Base-by-base conservation (phyloP, 169 alveolate genomes). In the Plasmodium gonderi region DNA sequence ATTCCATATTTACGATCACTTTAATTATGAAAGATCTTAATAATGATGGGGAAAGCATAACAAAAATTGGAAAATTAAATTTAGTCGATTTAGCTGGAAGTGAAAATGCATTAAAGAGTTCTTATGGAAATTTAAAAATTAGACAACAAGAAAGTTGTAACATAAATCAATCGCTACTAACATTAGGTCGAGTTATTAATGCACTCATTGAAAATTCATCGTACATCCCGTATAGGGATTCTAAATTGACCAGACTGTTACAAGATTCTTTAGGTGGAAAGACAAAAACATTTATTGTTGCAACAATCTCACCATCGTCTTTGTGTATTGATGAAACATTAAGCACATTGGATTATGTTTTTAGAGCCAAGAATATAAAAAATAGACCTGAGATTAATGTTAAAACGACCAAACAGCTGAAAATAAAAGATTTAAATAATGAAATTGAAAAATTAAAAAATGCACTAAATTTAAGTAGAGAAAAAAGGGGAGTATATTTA, bases 21-120 rank as follows among this genome's bases (percentile, higher is more conserved):
- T 94, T 97, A 33, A 97, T 97, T 49, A 97, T 98, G 26, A 94
- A 96, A 75, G 98, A 97, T 79, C 95, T 96, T 5, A 96, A 95
- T 69, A 93, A 80, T 38, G 97, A 96, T 72, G 99, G 98, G 8
- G 96, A 95, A 85, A 96, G 97, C 79, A 97, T 96, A 40, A 95
- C 97, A n/a, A 91, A 90, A 68, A 95, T 95, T 54, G 99, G 99
- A 1, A 97, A 96, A 68, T 91, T 98, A 33, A 97, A 97, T 92
- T 81, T 98, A 93, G 99, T 98, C 2, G 99, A 98, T 96, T 95
- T 98, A 45, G 99, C 99, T 3, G 99, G 99, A 14, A 97, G 99
- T 89, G 99, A 98, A 89, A 95, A 98, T 20, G 93, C 95, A 33
- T 93, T 85, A 79, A 96, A 96, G 68, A 96, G 98, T 40, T 97